These are phyloP conservation scores for Fragilaria crotonensis DNA, from an alignment of 108 stramenopile species.

Conservation along the genomic window DNA sequence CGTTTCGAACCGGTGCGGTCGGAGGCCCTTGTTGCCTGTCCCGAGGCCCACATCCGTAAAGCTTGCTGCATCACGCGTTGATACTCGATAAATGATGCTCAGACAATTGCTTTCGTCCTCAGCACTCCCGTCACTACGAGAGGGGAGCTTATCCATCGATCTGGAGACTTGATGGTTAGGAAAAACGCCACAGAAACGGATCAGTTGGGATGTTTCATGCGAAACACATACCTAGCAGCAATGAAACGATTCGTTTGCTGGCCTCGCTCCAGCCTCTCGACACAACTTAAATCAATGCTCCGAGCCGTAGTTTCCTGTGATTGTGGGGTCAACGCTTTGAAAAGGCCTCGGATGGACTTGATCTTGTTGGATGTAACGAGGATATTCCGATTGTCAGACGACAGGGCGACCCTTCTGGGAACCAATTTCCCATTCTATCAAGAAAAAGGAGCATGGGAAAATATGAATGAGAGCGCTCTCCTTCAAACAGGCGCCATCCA, in stretches of 20 bases:
- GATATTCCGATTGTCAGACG: constrained; percentile 43
- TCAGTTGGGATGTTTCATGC: neutral
- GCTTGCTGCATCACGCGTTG: neutral
- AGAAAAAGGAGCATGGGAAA: neutral
- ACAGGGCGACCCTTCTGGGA: constrained; percentile 54
- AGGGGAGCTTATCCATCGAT: neutral
- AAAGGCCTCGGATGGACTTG: constrained; percentile 27
- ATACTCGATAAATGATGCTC: constrained; percentile 11
- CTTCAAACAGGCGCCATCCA: neutral
- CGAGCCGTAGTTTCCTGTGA: constrained; percentile 14
- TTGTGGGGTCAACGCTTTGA: constrained; percentile 16
- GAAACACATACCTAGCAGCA: constrained; percentile 23
- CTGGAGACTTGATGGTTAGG: neutral
- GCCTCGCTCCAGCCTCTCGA: constrained; percentile 61
- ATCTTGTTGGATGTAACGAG: constrained; percentile 55
- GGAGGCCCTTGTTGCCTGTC: neutral
- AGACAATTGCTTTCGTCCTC: constrained; percentile 11
- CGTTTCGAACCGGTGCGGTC: constrained; percentile 24
- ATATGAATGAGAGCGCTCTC: constrained; percentile 5
- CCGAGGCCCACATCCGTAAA: neutral
- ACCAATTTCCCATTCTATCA: constrained; percentile 74
- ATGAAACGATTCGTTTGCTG: constrained; percentile 58
- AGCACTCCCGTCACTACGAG: neutral
- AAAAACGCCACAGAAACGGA: neutral
- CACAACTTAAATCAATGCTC: constrained; percentile 45